Base-by-base conservation (phyloP, 352 stramenopile genomes). In the Pythium grandisporangium region DNA sequence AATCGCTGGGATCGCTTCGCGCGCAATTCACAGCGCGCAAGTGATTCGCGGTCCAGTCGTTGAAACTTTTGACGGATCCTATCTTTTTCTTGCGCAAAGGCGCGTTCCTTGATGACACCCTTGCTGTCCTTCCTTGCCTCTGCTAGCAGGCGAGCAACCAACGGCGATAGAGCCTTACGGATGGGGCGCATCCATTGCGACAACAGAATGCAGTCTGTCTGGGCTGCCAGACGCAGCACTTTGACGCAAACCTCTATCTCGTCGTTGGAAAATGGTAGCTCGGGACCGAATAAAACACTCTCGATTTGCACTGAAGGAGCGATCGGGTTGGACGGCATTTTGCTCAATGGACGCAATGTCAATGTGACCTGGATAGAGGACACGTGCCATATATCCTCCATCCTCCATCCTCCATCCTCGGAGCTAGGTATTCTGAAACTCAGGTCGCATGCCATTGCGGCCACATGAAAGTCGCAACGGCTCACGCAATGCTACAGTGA, bases 101-200 rank as follows among this genome's bases (percentile, higher is more conserved):
- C 37, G 37, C 24, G 38, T 10, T 37, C 27, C 26, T 37, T 17
- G 4, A n/a, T 16, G 19, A 19, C 10, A 19, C 35, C 6, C 35
- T 25, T 21, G 17, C n/a, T 7, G n/a, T 41, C 35, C 19, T 41
- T n/a, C n/a, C n/a, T n/a, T n/a, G n/a, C n/a, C n/a, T n/a, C n/a
- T n/a, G n/a, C n/a, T n/a, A n/a, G n/a, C 65, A 90, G 70, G 53
- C 63, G 63, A 17, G 81, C 71, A 3, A 63, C 59, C 23, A 92
- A 57, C 2, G 76, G 73, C 17, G 66, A 71, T 38, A 92, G 37
- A 24, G 65, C 55, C 55, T 92, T 86, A 39, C 79, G 79, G 34
- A 89, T 50, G n/a, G 48, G 49, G 40, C 74, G 74, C 55, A 88
- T 65, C 46, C 70, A 78, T 33, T 58, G 50, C 43, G 70, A 70